Percentiles rank a stretch among this genome's conserved stretches.
These are phyloP conservation scores for Bathelium albidoporum DNA, from an alignment of 495 filamentous ascomycete genomes.

Conservation along the genomic window DNA sequence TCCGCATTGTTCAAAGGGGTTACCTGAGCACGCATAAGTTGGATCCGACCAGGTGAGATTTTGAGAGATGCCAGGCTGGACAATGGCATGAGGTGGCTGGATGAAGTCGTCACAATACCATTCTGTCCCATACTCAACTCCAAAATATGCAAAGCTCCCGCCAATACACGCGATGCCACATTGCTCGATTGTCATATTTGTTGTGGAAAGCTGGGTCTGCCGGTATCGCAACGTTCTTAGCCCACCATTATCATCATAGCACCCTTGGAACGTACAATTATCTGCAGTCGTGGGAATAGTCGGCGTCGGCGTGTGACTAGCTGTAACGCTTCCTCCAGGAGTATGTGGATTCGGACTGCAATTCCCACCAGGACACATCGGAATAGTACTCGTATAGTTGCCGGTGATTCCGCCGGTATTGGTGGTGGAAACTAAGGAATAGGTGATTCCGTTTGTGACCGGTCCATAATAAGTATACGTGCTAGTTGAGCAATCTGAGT, in stretches of 20 bases:
- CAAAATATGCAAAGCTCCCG: neutral
- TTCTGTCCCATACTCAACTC: neutral
- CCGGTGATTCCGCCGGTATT: neutral
- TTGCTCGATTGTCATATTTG: constrained; percentile 17
- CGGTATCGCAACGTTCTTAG: constrained; percentile 8
- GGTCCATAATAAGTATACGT: constrained; percentile 1
- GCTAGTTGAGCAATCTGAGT: neutral
- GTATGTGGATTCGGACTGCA: neutral
- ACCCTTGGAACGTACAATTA: constrained; percentile 10
- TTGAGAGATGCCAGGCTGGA: neutral
- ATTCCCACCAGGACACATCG: neutral
- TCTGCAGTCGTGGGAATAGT: neutral
- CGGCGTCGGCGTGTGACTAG: neutral
- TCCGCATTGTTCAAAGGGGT: constrained; percentile 5
- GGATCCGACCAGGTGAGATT: constrained; percentile 5
- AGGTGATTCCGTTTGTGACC: neutral
- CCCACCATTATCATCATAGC: constrained; percentile 12
- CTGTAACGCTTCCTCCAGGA: neutral
- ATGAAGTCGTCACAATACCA: neutral
- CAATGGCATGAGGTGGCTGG: neutral
- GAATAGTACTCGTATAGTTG: neutral
- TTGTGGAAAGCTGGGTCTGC: neutral
- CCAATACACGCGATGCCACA: constrained; percentile 8
- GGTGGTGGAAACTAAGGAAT: neutral
- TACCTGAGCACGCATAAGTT: neutral